Conservation (phyloP, 2,329 filamentous ascomycete genomes). For the Epichloe gansuensis region DNA sequence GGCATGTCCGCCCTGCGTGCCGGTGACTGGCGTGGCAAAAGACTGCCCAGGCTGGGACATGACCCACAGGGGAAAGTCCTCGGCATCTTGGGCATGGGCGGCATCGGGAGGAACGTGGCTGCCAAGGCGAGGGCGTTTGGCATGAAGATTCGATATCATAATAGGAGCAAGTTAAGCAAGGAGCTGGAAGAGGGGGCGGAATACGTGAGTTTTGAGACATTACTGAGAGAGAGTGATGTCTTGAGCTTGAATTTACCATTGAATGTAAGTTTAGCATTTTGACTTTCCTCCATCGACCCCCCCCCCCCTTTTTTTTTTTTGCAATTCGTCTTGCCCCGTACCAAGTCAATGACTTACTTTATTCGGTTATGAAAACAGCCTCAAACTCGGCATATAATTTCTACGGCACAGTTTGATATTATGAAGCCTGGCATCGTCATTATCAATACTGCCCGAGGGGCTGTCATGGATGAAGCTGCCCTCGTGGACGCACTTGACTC, state of each 20-base stretch:
- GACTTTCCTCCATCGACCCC: neutral
- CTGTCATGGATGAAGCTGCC: constrained; percentile 69
- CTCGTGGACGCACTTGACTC: constrained; percentile 59
- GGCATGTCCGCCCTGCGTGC: constrained; percentile 52
- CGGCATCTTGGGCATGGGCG: constrained; percentile 76
- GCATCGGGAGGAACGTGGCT: constrained; percentile 67
- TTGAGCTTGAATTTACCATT: constrained; percentile 69
- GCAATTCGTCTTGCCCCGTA: neutral
- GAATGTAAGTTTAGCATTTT: constrained; percentile 48
- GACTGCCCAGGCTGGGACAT: constrained; percentile 49
- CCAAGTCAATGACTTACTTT: no score
- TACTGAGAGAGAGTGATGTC: constrained; percentile 59
- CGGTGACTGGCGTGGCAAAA: constrained; percentile 53
- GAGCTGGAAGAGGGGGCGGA: constrained; percentile 45
- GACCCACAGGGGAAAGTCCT: constrained; percentile 69
- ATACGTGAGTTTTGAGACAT: constrained; percentile 61
- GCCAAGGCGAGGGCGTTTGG: constrained; percentile 62
- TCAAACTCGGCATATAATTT: constrained; percentile 64
- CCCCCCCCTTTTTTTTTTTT: neutral
- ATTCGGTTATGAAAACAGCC: constrained; percentile 19
- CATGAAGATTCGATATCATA: constrained; percentile 65
- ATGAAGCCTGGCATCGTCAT: constrained; percentile 72
- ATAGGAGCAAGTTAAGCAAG: constrained; percentile 47
- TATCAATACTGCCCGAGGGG: constrained; percentile 72
- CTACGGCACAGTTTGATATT: constrained; percentile 52